Evolutionary conservation across 768 basidiomycete genomes (phyloP).

Genomic region (Mycena epipterygia): DNA sequence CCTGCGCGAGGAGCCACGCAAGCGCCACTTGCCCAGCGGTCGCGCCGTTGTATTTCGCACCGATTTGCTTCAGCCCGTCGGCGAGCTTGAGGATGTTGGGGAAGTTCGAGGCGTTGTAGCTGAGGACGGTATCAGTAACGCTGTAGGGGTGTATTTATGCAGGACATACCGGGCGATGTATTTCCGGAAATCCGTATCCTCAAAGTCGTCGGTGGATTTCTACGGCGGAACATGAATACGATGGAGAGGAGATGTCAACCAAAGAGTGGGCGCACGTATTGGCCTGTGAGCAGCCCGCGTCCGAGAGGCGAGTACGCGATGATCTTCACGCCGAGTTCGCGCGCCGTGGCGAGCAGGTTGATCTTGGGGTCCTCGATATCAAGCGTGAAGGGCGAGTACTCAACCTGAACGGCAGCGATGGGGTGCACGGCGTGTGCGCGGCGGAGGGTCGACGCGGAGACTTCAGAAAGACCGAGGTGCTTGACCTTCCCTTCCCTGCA

Average conservation of each 20-base stretch:
- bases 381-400: conserved; percentile 51
- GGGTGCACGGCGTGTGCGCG: conserved; percentile 52
- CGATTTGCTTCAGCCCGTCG: conserved; percentile 53
- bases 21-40: conserved; percentile 63
- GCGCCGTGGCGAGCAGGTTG: conserved; percentile 43
- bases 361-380: conserved; percentile 47
- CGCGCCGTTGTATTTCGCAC: conserved; percentile 51
- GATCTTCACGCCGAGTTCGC: conserved; percentile 53
- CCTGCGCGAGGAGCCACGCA: conserved; percentile 66
- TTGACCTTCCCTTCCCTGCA: conserved; percentile 51
- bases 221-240: not conserved
- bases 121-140: not conserved
- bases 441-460: conserved; percentile 47
- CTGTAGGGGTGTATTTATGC: too few species aligned
- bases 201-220: conserved; percentile 56
- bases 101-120: conserved; percentile 58
- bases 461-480: conserved; percentile 54
- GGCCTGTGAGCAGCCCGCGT: conserved; percentile 54
- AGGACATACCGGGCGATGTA: conserved; percentile 46
- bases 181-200: conserved; percentile 56
- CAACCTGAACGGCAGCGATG: conserved; percentile 51
- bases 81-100: conserved; percentile 61
- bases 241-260: not conserved
- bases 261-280: conserved; percentile 43
- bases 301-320: conserved; percentile 57